Evolutionary conservation across 192 early-diverging fungal genomes (phyloP).

Genomic region (Geosiphon pyriformis): DNA sequence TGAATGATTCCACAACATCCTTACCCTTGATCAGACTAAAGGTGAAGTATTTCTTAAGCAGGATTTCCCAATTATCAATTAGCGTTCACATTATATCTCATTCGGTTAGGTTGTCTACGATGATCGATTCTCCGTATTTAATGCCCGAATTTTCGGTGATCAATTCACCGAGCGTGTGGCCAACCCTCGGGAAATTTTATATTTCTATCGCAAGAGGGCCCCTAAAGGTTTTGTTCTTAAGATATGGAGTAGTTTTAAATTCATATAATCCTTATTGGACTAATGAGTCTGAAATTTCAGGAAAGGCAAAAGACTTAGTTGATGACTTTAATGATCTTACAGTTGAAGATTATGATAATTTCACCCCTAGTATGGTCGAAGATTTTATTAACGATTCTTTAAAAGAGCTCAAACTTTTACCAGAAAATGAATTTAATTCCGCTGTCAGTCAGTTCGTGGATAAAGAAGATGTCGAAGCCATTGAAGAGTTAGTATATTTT

Average conservation of each 20-base stretch:
- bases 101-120: background rate
- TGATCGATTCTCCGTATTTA: background rate
- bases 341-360: background rate
- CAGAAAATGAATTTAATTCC: constrained; percentile 6
- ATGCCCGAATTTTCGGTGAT: background rate
- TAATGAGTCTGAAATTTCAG: background rate
- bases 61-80: no score
- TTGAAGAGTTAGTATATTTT: constrained; percentile 3
- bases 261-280: background rate
- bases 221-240: background rate
- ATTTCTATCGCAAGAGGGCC: background rate
- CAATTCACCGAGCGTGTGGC: constrained; percentile 2
- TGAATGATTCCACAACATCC: background rate
- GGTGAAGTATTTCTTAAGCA: no score
- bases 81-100: background rate
- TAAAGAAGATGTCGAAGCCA: constrained; percentile 4
- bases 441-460: background rate
- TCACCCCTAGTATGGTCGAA: background rate
- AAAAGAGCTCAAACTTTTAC: background rate
- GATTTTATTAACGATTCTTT: background rate
- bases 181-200: constrained; percentile 1
- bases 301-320: background rate
- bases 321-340: background rate
- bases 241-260: background rate
- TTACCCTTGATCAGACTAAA: constrained; percentile 16